Conservation (phyloP, 352 stramenopile genomes). For the Blastocystis sp. region DNA sequence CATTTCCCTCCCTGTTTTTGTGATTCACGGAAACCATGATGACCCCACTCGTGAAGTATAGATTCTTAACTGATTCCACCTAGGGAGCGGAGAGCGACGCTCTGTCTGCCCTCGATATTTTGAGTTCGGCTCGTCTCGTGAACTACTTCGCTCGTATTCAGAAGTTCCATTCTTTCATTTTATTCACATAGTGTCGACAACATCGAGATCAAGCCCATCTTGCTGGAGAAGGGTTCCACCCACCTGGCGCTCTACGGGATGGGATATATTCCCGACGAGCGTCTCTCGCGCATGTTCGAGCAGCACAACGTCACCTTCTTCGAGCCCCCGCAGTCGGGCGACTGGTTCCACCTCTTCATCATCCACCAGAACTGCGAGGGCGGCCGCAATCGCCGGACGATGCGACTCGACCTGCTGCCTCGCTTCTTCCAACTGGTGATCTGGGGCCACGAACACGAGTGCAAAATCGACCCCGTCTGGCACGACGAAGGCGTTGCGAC, state of each 20-base stretch:
- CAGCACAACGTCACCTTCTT: conserved; percentile 65
- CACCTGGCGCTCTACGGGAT: conserved; percentile 93
- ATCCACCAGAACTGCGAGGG: conserved; percentile 92
- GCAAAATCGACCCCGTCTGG: conserved; percentile 81
- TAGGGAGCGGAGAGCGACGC: conserved; percentile 68
- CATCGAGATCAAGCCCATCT: conserved; percentile 87
- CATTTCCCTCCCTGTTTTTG: conserved; percentile 90
- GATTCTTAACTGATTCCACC: conserved; percentile 58
- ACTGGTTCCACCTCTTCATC: conserved; percentile 96
- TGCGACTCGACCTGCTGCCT: conserved; percentile 93
- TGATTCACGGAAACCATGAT: conserved; percentile 99
- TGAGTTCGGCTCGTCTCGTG: conserved; percentile 87
- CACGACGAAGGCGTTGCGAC: conserved; percentile 68
- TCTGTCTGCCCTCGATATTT: conserved; percentile 87
- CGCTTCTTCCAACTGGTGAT: conserved; percentile 93
- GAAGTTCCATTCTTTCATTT: conserved; percentile 58
- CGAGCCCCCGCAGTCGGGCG: neutral
- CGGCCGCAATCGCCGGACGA: conserved; percentile 74
- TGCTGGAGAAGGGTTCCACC: conserved; percentile 88
- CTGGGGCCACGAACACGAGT: conserved; percentile 98
- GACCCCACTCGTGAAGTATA: conserved; percentile 84
- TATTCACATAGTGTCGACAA: conserved; percentile 79
- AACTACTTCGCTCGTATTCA: conserved; percentile 92
- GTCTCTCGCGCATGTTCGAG: conserved; percentile 76
- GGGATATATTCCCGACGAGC: conserved; percentile 94